Base-by-base conservation (phyloP, 2,329 filamentous ascomycete genomes). In the Colletotrichum truncatum region DNA sequence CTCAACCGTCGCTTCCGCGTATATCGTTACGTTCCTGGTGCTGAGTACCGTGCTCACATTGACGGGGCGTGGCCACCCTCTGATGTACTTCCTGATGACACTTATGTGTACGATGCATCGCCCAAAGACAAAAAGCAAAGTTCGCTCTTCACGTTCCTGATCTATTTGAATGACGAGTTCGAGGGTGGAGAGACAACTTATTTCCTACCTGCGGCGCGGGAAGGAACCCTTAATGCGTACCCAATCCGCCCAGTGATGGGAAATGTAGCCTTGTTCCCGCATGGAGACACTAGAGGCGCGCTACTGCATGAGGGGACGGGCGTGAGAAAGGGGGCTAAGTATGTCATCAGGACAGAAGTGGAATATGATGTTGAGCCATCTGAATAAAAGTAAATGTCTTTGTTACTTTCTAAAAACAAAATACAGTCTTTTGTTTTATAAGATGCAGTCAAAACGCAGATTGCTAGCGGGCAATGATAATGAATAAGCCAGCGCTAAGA, bases 31-130 rank as follows among this genome's bases (percentile, higher is more conserved):
- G 89, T 92, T 0, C 89, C 90, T 1, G 90, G 90, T 1, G 90
- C 90, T 0, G 90, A 92, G 73, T 93, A 93, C 71, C 81, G 90
- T 7, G 88, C 86, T 64, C 90, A 92, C 68, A 91, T 93, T 64
- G 82, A 93, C 69, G 90, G 90, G 7, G 90, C 90, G 0, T 93
- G 90, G 90, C 90, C 90, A 11, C 90, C 90, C 0, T 92, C 89
- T 0, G 88, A 88, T 2, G 88, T 92, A 45, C 76, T 84, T 2
- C 76, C 85, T 0, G 80, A 84, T 54, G 83, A 86, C 67, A 83
- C 78, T 1, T 92, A 92, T 60, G 81, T 90, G 4, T 93, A 92
- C 74, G 90, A 93, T 68, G 78, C 84, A 1, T 92, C 89, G 2
- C 89, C 89, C 0, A 66, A 80, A 1, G 80, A 78, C 0, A 84